phyloP scores from a whole-genome alignment of 805 yeast species.

The Hyphopichia homilentoma region DNA sequence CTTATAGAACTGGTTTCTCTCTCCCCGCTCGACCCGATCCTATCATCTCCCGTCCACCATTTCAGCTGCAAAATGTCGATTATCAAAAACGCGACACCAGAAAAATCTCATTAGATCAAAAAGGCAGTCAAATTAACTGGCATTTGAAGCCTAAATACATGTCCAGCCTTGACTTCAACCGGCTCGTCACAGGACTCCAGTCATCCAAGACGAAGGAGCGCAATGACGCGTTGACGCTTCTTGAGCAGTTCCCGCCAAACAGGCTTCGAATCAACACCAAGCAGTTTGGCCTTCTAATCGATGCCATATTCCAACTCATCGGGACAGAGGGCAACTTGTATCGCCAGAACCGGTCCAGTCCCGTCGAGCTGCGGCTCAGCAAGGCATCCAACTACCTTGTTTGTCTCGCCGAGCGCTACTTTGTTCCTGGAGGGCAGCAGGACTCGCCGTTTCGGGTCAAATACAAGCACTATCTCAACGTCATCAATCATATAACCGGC shows the following conservation, averaged over 20 bases:
- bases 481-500: constrained; percentile 14
- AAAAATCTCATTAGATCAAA: too few relatives aligned
- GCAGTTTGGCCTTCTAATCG: constrained; percentile 18
- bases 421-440: not conserved
- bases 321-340: constrained; percentile 34
- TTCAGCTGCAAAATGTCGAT: too few relatives aligned
- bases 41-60: too few relatives aligned
- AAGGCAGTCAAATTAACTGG: too few relatives aligned
- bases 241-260: constrained; percentile 17
- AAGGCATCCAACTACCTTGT: constrained; percentile 30
- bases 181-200: constrained; percentile 24
- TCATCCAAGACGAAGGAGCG: constrained; percentile 56
- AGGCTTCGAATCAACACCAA: constrained; percentile 14
- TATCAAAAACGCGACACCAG: too few relatives aligned
- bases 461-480: constrained; percentile 17
- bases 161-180: constrained; percentile 17
- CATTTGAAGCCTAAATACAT: too few relatives aligned
- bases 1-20: too few relatives aligned
- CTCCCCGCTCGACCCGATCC: too few relatives aligned
- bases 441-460: constrained; percentile 10
- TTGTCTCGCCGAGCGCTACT: constrained; percentile 15
- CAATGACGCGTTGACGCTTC: constrained; percentile 41
- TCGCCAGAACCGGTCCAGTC: constrained; percentile 15
- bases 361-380: constrained; percentile 26
- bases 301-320: constrained; percentile 22